A percentile compares a stretch with the other conserved stretches of the same genome.
phyloP scores from a whole-genome alignment of 169 alveolate genomes.

The Amoebophrya sp. region DNA sequence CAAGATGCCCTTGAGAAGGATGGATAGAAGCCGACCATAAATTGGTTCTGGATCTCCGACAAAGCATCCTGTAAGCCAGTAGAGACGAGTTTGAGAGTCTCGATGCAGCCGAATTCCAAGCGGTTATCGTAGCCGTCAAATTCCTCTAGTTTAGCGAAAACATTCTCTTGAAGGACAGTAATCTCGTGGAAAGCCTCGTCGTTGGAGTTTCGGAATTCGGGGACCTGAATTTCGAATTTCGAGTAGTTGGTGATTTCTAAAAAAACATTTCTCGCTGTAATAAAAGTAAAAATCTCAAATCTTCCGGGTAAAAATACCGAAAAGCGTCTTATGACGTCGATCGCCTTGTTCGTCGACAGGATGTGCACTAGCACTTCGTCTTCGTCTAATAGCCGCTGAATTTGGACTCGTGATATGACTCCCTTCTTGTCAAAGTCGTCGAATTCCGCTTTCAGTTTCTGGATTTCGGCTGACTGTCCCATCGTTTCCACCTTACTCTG shows the following conservation, averaged over 20 bases:
- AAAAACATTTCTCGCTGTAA: no score
- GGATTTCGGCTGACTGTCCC: background rate
- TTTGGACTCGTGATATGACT: background rate
- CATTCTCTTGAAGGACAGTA: background rate
- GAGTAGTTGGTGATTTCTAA: no score
- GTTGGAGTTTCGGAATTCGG: background rate
- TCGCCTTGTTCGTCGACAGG: background rate
- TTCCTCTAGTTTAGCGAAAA: background rate
- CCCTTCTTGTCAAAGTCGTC: slow-evolving; percentile 21
- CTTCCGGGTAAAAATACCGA: no score
- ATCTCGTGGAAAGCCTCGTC: slow-evolving; percentile 17
- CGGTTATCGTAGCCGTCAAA: background rate
- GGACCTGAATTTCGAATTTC: slow-evolving; percentile 11
- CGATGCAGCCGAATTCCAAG: background rate
- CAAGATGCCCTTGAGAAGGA: no score
- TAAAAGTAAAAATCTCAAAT: no score
- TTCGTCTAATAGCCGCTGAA: background rate
- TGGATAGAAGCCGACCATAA: no score
- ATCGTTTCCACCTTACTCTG: background rate
- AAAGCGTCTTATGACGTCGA: background rate
- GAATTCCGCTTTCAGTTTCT: background rate
- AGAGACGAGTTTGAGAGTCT: background rate
- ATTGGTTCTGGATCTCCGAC: no score
- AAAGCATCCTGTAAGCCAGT: background rate
- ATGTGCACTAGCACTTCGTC: slow-evolving; percentile 1